Evolutionary conservation across 2,329 filamentous ascomycete species (phyloP), one percentile per base, ranked within the genome.

Genomic region (Cordyceps farinosa): DNA sequence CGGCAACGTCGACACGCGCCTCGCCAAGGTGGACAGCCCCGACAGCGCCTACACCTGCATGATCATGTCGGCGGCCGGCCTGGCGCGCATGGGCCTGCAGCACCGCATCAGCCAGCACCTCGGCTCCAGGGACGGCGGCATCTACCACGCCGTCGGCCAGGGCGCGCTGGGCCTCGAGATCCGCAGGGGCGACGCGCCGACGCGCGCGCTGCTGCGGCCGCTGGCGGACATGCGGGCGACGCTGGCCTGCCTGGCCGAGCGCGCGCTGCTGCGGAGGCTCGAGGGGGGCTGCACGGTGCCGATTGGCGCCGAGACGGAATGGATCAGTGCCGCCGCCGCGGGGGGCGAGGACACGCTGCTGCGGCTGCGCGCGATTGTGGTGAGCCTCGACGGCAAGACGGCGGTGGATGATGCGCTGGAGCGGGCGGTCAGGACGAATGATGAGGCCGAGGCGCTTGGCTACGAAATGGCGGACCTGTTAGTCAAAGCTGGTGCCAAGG

Each of bases 211-310:
- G 67, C 75, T 97, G 66, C 77, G 78, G 64, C 78, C 78, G 29
- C 81, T 96, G 59, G 82, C 85, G 67, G 83, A 92, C 73, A 75
- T 83, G 68, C 79, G 86, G 64, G 89, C 90, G 0, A 88, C 86
- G 69, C 78, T 92, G 67, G 88, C 90, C 17, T 89, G 87, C 67
- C 80, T 89, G 65, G 91, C 91, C 1, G 95, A 99, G 80, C 82
- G 95, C 52, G 90, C 87, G 69, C 78, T 99, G 66, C 88, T 99
- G 84, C 84, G 94, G 48, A 88, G 87, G 17, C 82, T 99, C 7
- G 94, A 99, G 75, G 95, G 95, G 62, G 95, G 95, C 17, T 99
- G 95, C 80, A 96, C 91, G 74, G 92, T 97, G 56, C 95, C 95
- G 1, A 92, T 99, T 65, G 95, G 95, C n/a, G 92, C 98, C 3